Evolutionary conservation across 2,329 filamentous ascomycete genomes (phyloP), one percentile per base, ranked within the genome.

Genomic region (Bipolaris zeicola): DNA sequence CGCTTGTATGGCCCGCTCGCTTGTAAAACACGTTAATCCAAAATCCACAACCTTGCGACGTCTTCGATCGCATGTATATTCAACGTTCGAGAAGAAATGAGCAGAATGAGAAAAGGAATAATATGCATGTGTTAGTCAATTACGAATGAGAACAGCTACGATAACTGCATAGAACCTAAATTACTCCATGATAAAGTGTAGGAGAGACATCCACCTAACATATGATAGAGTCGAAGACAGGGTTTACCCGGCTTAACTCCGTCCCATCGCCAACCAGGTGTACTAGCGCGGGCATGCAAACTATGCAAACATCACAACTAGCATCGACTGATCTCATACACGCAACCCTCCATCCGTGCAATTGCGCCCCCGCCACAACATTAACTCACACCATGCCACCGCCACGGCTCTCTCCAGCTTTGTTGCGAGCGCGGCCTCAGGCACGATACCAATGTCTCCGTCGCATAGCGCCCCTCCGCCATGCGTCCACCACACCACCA

Each of bases 351-450:
- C 26, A 49, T 28, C 54, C 50, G 52, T 37, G 18, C 37, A 54
- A 55, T 54, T 52, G 50, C 56, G 41, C 44, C 31, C 41, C 50
- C 49, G 55, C 31, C 45, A 39, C 52, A 52, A 39, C 26, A 31
- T 8, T 37, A 43, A 42, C 18, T 11, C 48, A 16, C 55, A 66
- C 49, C 52, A 73, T 73, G 70, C 64, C 64, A 47, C 69, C 70
- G 28, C 70, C 64, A 57, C 64, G 70, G 52, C 62, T 71, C 14
- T 55, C 58, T 0, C 46, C 60, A 20, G 52, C 68, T 3, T 31
- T 73, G 6, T 52, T 71, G 14, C 69, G 69, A 33, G 56, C 64
- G n/a, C 68, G 63, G 26, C 53, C 66, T 28, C 64, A 68, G 49
- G 26, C 51, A 20, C 55, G 60, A 14, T 45, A 57, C 44, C 69